Percentiles rank a stretch among this genome's conserved stretches.
Conservation (phyloP, 257 asterid species). For the Fraxinus excelsior region DNA sequence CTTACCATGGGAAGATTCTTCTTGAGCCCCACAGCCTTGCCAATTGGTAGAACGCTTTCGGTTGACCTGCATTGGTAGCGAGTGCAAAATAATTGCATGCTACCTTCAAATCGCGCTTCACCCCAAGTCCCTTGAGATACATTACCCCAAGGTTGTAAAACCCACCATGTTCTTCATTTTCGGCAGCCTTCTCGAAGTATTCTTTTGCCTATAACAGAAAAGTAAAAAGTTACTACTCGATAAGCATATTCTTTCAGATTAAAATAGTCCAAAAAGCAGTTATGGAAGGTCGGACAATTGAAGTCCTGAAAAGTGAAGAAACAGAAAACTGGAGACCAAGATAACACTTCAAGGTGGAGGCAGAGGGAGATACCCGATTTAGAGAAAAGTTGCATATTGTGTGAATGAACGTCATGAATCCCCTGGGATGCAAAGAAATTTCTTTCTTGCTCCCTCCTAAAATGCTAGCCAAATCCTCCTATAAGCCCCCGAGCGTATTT, state of each 20-base stretch:
- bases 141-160: slow-evolving; percentile 94
- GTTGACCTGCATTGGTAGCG: slow-evolving; percentile 90
- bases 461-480: neutral
- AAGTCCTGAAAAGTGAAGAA: neutral
- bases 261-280: neutral
- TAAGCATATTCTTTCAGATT: slow-evolving; percentile 3
- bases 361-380: neutral
- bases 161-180: slow-evolving; percentile 88
- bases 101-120: slow-evolving; percentile 79
- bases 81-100: slow-evolving; percentile 67
- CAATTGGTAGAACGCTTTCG: slow-evolving; percentile 94
- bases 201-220: slow-evolving; percentile 71
- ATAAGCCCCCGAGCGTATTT: neutral
- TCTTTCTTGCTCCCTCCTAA: neutral
- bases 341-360: neutral
- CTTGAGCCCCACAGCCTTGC: slow-evolving; percentile 96
- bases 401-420: neutral
- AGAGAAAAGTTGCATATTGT: neutral
- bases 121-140: slow-evolving; percentile 86
- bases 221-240: slow-evolving; percentile 8
- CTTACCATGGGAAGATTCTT: slow-evolving; percentile 87
- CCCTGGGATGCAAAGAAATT: neutral
- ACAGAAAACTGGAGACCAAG: neutral
- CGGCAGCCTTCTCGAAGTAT: slow-evolving; percentile 95
- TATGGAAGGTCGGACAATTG: neutral